A percentile compares a stretch with the other conserved stretches of the same genome.
Evolutionary conservation across 495 filamentous ascomycete genomes (phyloP).

Genomic region (Hyphodiscus hymeniophilus): DNA sequence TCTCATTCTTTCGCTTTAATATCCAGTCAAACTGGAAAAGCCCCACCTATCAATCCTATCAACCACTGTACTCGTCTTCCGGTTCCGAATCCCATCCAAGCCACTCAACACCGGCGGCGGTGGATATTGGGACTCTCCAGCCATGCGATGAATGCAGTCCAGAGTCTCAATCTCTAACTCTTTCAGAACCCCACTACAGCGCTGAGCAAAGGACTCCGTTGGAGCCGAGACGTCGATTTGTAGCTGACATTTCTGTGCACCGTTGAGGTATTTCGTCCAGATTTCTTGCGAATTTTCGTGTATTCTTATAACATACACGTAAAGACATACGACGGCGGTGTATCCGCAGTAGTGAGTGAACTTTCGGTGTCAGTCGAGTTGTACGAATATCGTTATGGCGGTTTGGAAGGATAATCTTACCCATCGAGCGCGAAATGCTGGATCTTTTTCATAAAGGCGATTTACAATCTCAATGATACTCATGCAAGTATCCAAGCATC

Average conservation of each 20-base stretch:
- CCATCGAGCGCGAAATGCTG: slow-evolving; percentile 17
- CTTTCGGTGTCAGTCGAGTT: slow-evolving; percentile 9
- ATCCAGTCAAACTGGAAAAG: too few species aligned
- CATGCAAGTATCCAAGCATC: slow-evolving; percentile 4
- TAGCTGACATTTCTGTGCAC: slow-evolving; percentile 22
- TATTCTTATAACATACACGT: slow-evolving; percentile 47
- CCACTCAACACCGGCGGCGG: too few species aligned
- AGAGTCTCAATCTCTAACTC: slow-evolving; percentile 32
- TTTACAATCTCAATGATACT: slow-evolving; percentile 6
- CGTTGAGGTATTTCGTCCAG: slow-evolving; percentile 18
- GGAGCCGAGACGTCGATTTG: slow-evolving; percentile 19
- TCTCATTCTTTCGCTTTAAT: too few species aligned
- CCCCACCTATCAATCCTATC: too few species aligned
- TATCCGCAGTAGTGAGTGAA: slow-evolving; percentile 50
- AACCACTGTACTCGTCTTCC: too few species aligned
- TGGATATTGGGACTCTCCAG: too few species aligned
- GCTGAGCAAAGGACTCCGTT: slow-evolving; percentile 20
- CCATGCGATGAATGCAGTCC: slow-evolving; percentile 12
- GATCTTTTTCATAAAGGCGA: slow-evolving; percentile 16
- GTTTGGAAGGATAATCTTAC: background rate
- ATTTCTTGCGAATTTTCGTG: slow-evolving; percentile 8
- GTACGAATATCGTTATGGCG: background rate
- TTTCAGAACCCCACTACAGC: slow-evolving; percentile 35
- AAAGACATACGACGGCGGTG: slow-evolving; percentile 44
- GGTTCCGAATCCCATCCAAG: too few species aligned